Evolutionary conservation across 257 asterid genomes (phyloP).

Genomic region (Euphrasia confusa): DNA sequence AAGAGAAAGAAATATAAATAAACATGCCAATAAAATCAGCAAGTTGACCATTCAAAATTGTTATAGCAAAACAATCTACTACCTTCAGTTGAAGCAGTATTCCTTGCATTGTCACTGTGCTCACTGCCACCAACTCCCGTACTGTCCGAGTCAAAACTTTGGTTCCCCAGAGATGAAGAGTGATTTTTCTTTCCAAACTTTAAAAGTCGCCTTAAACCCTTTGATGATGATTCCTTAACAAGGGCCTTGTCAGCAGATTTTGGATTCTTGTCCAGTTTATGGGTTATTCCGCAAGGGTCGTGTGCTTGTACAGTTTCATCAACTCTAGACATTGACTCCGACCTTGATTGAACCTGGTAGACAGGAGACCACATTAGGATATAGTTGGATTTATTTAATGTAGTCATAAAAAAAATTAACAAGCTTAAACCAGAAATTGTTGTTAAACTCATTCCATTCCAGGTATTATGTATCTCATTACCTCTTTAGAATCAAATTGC

Average conservation of each 20-base stretch:
- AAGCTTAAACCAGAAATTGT: neutral
- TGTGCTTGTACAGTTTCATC: conserved; percentile 29
- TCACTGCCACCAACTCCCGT: conserved; percentile 33
- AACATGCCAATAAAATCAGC: neutral
- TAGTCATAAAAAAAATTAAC: neutral
- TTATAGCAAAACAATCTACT: neutral
- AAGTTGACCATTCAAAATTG: neutral
- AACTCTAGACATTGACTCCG: too few relatives aligned
- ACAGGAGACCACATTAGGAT: conserved; percentile 9
- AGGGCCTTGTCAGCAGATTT: conserved; percentile 36
- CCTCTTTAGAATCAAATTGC: conserved; percentile 37
- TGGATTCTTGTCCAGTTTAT: conserved; percentile 33
- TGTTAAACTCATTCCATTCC: neutral
- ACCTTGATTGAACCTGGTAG: conserved; percentile 26
- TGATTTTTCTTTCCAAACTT: conserved; percentile 66
- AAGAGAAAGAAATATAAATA: neutral
- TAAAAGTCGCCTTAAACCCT: conserved; percentile 60
- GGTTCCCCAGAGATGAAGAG: conserved; percentile 45
- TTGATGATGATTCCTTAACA: conserved; percentile 57
- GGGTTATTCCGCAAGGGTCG: conserved; percentile 31
- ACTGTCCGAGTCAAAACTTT: conserved; percentile 47
- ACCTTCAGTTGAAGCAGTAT: conserved; percentile 54
- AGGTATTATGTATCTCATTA: conserved; percentile 17
- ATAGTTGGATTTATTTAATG: neutral
- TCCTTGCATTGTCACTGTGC: conserved; percentile 32